These are phyloP conservation scores for Arabidopsis suecica DNA, from an alignment of 345 rosid species.

Conservation along the genomic window DNA sequence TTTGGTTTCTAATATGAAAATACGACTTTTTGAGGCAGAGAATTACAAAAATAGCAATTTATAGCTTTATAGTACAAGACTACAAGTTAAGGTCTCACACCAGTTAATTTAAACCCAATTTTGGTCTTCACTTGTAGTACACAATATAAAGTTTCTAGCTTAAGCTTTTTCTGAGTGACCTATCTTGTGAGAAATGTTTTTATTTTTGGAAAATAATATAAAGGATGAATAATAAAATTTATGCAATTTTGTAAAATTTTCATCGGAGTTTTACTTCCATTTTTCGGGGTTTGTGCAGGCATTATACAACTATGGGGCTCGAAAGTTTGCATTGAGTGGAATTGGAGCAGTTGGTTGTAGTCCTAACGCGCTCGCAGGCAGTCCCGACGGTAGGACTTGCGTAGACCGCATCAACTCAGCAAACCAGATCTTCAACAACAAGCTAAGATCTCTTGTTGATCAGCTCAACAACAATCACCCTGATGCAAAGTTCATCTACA, in stretches of 20 bases:
- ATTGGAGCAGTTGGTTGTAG: conserved; percentile 84
- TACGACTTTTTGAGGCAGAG: neutral
- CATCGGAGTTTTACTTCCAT: neutral
- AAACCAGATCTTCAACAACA: conserved; percentile 55
- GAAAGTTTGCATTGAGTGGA: conserved; percentile 60
- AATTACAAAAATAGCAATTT: neutral
- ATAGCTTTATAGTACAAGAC: too few relatives aligned
- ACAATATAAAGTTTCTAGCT: neutral
- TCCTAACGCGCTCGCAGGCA: conserved; percentile 54
- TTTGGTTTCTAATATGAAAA: neutral
- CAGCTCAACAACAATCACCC: conserved; percentile 54
- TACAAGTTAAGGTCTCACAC: neutral
- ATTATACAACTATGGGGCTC: conserved; percentile 63
- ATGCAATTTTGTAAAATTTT: neutral
- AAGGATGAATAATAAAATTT: neutral
- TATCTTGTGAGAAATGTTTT: neutral
- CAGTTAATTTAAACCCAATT: neutral
- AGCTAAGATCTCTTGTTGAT: conserved; percentile 57
- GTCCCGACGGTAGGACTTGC: conserved; percentile 50
- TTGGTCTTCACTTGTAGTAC: neutral
- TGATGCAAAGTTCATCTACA: conserved; percentile 56
- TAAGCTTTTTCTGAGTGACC: neutral
- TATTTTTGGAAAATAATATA: neutral
- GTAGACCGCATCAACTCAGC: conserved; percentile 55
- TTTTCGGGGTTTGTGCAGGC: conserved; percentile 44